A percentile compares a stretch with the other conserved stretches of the same genome.
These are phyloP conservation scores for Gyrodon lividus DNA, from an alignment of 768 basidiomycete species.

Conservation along the genomic window DNA sequence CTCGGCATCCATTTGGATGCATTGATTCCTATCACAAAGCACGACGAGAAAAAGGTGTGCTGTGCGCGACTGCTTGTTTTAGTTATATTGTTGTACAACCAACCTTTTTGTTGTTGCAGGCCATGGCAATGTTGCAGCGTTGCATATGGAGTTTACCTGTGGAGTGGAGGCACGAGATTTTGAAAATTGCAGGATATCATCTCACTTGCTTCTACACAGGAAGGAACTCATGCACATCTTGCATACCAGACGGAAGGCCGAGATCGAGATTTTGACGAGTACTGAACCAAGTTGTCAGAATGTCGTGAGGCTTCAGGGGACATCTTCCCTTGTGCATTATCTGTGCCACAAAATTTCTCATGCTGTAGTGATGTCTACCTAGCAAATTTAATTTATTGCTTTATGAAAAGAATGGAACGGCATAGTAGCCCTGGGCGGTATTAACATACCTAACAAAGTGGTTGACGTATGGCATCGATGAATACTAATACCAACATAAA, in stretches of 20 bases:
- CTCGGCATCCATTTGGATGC: slow-evolving; percentile 57
- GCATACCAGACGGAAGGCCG: slow-evolving; percentile 83
- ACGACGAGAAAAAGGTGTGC: slow-evolving; percentile 74
- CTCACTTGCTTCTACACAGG: slow-evolving; percentile 38
- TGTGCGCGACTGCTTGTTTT: not conserved
- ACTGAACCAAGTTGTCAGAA: slow-evolving; percentile 3
- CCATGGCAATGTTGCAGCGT: slow-evolving; percentile 58
- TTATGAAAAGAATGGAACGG: not conserved
- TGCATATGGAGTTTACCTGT: slow-evolving; percentile 42
- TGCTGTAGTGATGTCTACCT: slow-evolving; percentile 27
- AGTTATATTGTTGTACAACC: not conserved
- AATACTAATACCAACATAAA: not conserved
- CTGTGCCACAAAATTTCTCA: slow-evolving; percentile 26
- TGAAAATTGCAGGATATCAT: not conserved
- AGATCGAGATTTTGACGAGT: slow-evolving; percentile 70
- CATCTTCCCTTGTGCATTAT: slow-evolving; percentile 24
- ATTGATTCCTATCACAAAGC: slow-evolving; percentile 64
- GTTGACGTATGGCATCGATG: not conserved
- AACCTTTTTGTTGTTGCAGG: slow-evolving; percentile 41
- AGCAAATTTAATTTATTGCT: not conserved
- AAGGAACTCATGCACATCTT: slow-evolving; percentile 81
- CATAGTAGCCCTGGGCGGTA: not conserved
- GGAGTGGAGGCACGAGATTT: slow-evolving; percentile 61
- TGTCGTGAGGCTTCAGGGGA: slow-evolving; percentile 8
- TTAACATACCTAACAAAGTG: not conserved